Evolutionary conservation across 2,329 filamentous ascomycete species (phyloP).

Genomic region (Colletotrichum neosansevieriae): DNA sequence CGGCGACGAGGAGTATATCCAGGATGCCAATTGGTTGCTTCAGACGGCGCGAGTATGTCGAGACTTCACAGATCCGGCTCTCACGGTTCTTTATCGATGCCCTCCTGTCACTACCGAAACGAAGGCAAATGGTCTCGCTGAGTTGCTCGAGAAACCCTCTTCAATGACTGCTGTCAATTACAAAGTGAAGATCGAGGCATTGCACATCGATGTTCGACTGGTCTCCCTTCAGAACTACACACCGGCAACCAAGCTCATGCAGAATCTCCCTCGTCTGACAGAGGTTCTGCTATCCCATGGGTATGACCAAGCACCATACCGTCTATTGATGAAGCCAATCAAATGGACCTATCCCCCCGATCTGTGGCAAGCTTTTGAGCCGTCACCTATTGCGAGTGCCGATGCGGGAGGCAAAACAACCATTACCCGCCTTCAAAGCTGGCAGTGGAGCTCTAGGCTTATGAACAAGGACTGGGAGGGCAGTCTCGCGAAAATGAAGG

Average conservation of each 20-base stretch:
- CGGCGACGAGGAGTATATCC: conserved; percentile 42
- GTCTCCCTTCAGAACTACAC: conserved; percentile 66
- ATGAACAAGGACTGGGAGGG: conserved; percentile 47
- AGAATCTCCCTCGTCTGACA: conserved; percentile 73
- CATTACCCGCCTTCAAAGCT: conserved; percentile 60
- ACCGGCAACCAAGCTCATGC: conserved; percentile 64
- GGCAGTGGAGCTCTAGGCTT: conserved; percentile 72
- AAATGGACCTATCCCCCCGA: conserved; percentile 78
- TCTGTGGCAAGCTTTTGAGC: conserved; percentile 72
- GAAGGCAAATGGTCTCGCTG: conserved; percentile 59
- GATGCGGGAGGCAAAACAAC: conserved; percentile 49
- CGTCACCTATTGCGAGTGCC: conserved; percentile 58
- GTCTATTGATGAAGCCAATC: conserved; percentile 65
- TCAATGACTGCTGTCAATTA: conserved; percentile 71
- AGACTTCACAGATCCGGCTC: conserved; percentile 76
- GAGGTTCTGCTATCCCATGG: conserved; percentile 80
- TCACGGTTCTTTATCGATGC: conserved; percentile 77
- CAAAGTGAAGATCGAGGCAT: conserved; percentile 74
- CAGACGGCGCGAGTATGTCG: conserved; percentile 72
- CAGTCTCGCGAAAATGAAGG: conserved; percentile 61
- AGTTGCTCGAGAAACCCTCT: conserved; percentile 67
- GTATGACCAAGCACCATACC: conserved; percentile 75
- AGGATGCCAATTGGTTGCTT: conserved; percentile 72
- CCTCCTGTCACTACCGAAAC: conserved; percentile 69
- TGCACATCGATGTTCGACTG: conserved; percentile 79